phyloP scores from a whole-genome alignment of 345 rosid species.

The Rhodamnia rubescens region DNA sequence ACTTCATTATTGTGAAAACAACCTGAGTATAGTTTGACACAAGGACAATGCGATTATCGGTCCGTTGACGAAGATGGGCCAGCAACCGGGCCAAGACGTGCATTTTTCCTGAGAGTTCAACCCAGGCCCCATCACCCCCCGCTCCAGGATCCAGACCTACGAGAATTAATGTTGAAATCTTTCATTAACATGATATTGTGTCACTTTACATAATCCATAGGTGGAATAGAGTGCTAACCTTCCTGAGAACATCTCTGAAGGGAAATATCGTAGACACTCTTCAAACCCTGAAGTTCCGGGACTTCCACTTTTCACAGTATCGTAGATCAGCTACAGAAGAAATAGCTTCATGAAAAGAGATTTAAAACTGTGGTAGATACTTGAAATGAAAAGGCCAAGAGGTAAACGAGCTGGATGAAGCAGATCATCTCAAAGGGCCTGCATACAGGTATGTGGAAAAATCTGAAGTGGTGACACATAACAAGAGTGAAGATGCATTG shows the following conservation, averaged over 20 bases:
- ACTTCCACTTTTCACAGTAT: constrained; percentile 64
- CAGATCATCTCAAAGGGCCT: background rate
- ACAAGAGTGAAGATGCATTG: background rate
- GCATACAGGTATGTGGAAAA: background rate
- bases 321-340: constrained; percentile 79
- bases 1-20: background rate
- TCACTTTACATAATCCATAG: background rate
- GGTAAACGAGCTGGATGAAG: background rate
- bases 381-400: background rate
- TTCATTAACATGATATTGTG: background rate
- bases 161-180: constrained; percentile 2
- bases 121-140: constrained; percentile 96
- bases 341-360: constrained; percentile 4
- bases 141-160: constrained; percentile 89
- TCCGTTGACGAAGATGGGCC: constrained; percentile 67
- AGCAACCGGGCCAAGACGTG: constrained; percentile 86
- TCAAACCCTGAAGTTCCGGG: constrained; percentile 86
- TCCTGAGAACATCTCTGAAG: constrained; percentile 91
- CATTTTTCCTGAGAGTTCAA: constrained; percentile 98
- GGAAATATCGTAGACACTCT: constrained; percentile 74
- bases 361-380: background rate
- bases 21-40: constrained; percentile 99
- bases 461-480: background rate
- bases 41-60: constrained; percentile 90
- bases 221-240: constrained; percentile 31